Evolutionary conservation across 2,329 filamentous ascomycete species (phyloP).

Genomic region (Magnaporthiopsis rhizophila): DNA sequence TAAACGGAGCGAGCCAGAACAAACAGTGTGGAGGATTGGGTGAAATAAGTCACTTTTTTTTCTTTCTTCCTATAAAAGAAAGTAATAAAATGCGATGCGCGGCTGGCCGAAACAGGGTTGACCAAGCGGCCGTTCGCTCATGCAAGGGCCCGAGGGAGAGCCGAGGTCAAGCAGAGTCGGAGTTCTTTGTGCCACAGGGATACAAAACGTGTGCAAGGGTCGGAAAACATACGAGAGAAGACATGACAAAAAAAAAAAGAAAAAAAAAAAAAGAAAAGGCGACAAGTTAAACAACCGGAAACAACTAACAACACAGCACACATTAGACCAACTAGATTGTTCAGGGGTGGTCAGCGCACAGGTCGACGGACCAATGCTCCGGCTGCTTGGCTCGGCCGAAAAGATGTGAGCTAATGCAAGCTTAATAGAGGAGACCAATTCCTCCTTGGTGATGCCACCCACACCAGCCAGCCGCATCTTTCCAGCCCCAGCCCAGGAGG

Average conservation of each 20-base stretch:
- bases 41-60: too few species aligned
- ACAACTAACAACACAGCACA: background rate
- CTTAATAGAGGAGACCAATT: background rate
- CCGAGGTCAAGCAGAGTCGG: background rate
- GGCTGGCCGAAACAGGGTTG: background rate
- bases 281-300: background rate
- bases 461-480: too few species aligned
- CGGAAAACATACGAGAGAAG: background rate
- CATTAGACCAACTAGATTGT: background rate
- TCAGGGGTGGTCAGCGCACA: background rate
- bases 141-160: background rate
- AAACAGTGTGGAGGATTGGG: background rate
- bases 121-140: background rate
- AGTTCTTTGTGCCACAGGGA: background rate
- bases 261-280: background rate
- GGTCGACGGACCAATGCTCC: background rate
- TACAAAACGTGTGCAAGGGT: background rate
- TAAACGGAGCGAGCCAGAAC: background rate
- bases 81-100: background rate
- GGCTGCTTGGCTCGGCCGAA: background rate
- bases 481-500: background rate
- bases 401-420: constrained; percentile 5
- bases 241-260: background rate
- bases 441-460: background rate
- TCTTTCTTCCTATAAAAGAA: background rate